Evolutionary conservation across 2,329 filamentous ascomycete genomes (phyloP), one percentile per base, ranked within the genome.

Genomic region (Curvularia hawaiiensis): DNA sequence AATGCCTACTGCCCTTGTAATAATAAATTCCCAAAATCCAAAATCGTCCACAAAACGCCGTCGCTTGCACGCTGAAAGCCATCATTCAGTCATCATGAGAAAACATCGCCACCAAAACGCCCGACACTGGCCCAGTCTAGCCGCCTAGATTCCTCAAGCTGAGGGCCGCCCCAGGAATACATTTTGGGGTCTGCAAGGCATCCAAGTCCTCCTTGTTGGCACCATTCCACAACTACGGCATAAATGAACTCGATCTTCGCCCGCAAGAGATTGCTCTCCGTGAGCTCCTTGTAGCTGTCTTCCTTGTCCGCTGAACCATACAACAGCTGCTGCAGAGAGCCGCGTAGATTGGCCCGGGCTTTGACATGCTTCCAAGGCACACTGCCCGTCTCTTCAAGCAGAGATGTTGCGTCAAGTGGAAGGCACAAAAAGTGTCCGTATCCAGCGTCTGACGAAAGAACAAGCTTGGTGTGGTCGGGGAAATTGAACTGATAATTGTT

Each of bases 381-480:
- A 24, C 80, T 84, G 54, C 88, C 88, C 1, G 85, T 86, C 30
- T 82, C 77, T 3, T 85, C 82, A 11, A 94, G 83, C 39, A 86
- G 83, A 62, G 85, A 80, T 3, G 89, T 87, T 0, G 90, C 90
- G 57, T 89, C 85, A n/a, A 86, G 79, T 0, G 89, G 86, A 20
- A 93, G 84, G 68, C 91, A 88, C 79, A 90, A 90, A 71, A 92
- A 91, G 71, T 91, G 89, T 65, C 90, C 89, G 82, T 87, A 89
- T 1, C 84, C 86, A n/a, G 89, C 90, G 30, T 89, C 85, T 1
- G 88, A 79, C 56, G 91, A 90, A 26, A 95, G 79, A 12, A 94
- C 88, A 53, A 95, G 85, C 77, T 95, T 95, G 58, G 91, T 94
- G 74, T 95, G 91, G 66, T 95, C 91, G 2, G 91, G 90, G 75